Percentiles rank a stretch among this genome's conserved stretches.
Evolutionary conservation across 164 flowering plant genomes (phyloP).

Genomic region (Nelumbo lutea): DNA sequence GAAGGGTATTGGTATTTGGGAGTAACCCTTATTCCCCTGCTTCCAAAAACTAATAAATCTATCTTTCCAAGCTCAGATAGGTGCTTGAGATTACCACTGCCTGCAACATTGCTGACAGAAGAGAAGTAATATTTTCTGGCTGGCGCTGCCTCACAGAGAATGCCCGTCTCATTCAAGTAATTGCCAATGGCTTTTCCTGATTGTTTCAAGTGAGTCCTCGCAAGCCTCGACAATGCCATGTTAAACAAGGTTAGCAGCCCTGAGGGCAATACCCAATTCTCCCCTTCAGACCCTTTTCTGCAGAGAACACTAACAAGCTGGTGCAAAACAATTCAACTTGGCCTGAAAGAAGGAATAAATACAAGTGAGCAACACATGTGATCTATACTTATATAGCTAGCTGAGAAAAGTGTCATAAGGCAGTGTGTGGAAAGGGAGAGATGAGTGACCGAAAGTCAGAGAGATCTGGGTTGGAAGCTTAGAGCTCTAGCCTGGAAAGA

Average conservation of each 20-base stretch:
- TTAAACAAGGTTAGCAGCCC: slow-evolving; percentile 1
- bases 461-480: too few species aligned
- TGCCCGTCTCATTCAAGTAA: slow-evolving; percentile 18
- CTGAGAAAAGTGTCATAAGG: too few species aligned
- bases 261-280: background rate
- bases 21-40: slow-evolving; percentile 46
- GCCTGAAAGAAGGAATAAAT: background rate
- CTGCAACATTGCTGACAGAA: slow-evolving; percentile 13
- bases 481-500: too few species aligned
- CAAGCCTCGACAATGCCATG: slow-evolving; percentile 58
- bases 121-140: slow-evolving; percentile 7
- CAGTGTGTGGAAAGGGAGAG: too few species aligned
- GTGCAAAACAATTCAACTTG: background rate
- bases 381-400: too few species aligned
- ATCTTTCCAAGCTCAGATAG: slow-evolving; percentile 18
- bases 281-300: background rate
- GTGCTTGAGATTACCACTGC: slow-evolving; percentile 14
- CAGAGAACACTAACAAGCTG: background rate
- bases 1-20: slow-evolving; percentile 34
- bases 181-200: slow-evolving; percentile 31
- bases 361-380: background rate
- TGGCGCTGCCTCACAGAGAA: slow-evolving; percentile 12
- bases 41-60: slow-evolving; percentile 20
- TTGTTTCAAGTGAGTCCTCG: slow-evolving; percentile 38
- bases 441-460: too few species aligned